Conservation (phyloP, 352 stramenopile genomes). For the Globisporangium canariense region DNA sequence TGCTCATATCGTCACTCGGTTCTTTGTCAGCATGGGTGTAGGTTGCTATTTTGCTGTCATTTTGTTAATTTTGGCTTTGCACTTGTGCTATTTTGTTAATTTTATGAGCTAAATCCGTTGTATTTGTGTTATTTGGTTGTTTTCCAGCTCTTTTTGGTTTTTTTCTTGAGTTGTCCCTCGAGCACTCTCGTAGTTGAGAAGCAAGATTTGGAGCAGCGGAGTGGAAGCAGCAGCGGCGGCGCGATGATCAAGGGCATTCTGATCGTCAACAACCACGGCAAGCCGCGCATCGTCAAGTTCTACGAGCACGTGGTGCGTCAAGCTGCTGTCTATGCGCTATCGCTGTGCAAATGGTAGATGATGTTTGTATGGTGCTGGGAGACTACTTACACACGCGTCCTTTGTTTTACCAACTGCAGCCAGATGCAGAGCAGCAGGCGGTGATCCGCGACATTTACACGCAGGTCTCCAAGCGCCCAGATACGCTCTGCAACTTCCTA, state of each 20-base stretch:
- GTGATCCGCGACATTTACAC: constrained; percentile 98
- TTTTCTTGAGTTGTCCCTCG: not conserved
- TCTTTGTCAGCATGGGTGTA: not conserved
- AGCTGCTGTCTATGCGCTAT: not conserved
- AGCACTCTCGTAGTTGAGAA: too few relatives aligned
- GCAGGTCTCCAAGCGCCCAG: constrained; percentile 96
- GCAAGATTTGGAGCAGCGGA: constrained; percentile 5
- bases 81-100: too few relatives aligned
- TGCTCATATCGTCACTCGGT: not conserved
- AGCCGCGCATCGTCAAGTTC: constrained; percentile 98
- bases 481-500: constrained; percentile 99
- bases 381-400: not conserved
- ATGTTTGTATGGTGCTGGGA: not conserved
- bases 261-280: constrained; percentile 99
- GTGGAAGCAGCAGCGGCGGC: not conserved
- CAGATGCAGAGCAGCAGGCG: constrained; percentile 95
- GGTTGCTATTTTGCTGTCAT: too few relatives aligned
- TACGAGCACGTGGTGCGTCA: constrained; percentile 96
- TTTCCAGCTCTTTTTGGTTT: too few relatives aligned
- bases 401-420: constrained; percentile 29
- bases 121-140: too few relatives aligned
- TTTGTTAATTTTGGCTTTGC: too few relatives aligned
- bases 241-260: constrained; percentile 98
- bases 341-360: not conserved
- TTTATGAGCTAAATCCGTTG: too few relatives aligned